These are phyloP conservation scores for Lagerstroemia speciosa DNA, from an alignment of 345 rosid genomes.

Conservation along the genomic window DNA sequence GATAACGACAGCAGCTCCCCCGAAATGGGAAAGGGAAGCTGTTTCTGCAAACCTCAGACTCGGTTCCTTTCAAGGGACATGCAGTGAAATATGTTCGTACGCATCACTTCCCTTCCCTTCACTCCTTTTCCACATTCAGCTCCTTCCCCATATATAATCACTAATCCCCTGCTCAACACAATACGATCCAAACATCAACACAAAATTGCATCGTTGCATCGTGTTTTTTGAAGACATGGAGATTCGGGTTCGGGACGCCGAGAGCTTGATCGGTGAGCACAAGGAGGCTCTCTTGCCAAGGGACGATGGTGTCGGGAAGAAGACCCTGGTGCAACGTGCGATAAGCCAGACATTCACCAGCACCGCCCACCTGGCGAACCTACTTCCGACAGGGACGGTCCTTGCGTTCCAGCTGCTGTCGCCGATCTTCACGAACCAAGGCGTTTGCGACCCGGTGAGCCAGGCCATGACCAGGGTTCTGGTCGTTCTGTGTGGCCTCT, in stretches of 20 bases:
- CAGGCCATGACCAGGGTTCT: slow-evolving; percentile 49
- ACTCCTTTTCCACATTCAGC: neutral
- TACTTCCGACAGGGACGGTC: slow-evolving; percentile 86
- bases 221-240: neutral
- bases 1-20: neutral
- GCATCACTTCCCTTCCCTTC: slow-evolving; percentile 6
- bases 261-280: slow-evolving; percentile 19
- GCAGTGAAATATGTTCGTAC: neutral
- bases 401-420: slow-evolving; percentile 83
- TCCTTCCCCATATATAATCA: neutral
- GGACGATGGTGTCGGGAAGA: slow-evolving; percentile 26
- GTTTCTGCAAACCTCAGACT: neutral
- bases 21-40: neutral
- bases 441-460: slow-evolving; percentile 53
- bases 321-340: slow-evolving; percentile 55
- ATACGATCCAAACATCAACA: neutral
- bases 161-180: neutral
- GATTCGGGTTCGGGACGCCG: slow-evolving; percentile 45
- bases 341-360: slow-evolving; percentile 76
- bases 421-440: slow-evolving; percentile 72
- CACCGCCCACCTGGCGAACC: slow-evolving; percentile 84
- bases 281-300: slow-evolving; percentile 35
- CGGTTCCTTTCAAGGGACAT: slow-evolving; percentile 2
- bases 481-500: slow-evolving; percentile 52
- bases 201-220: neutral